These are phyloP conservation scores for Leucocoprinus sp. DNA, from an alignment of 768 basidiomycete genomes.

Conservation along the genomic window DNA sequence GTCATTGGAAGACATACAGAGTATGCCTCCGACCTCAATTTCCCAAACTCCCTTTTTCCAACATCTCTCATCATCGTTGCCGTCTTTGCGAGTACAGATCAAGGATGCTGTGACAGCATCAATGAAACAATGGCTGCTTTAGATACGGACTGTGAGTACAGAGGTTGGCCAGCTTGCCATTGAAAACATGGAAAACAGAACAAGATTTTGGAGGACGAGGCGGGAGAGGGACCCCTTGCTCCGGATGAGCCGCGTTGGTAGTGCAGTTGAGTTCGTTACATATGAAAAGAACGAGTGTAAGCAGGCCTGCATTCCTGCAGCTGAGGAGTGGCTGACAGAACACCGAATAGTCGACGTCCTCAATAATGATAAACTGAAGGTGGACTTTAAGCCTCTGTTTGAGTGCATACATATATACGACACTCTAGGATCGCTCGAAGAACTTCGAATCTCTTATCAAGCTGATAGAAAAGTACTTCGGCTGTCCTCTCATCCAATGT, in stretches of 20 bases:
- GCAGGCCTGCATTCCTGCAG: constrained; percentile 20
- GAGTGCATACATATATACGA: constrained; percentile 97
- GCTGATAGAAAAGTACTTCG: constrained; percentile 81
- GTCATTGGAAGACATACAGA: constrained; percentile 94
- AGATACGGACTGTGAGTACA: constrained; percentile 83
- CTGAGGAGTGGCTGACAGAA: constrained; percentile 10
- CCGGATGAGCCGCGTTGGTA: constrained; percentile 72
- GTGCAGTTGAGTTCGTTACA: constrained; percentile 85
- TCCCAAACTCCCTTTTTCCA: constrained; percentile 92
- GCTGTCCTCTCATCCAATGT: not conserved
- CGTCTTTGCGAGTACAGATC: constrained; percentile 82
- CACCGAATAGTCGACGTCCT: constrained; percentile 69
- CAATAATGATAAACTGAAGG: constrained; percentile 80
- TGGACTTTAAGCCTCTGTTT: constrained; percentile 93
- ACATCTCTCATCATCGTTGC: constrained; percentile 84
- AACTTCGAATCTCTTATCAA: constrained; percentile 87
- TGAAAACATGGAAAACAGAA: constrained; percentile 82
- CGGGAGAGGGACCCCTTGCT: constrained; percentile 81
- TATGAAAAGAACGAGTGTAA: constrained; percentile 93
- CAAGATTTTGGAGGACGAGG: constrained; percentile 73
- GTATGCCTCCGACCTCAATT: constrained; percentile 79
- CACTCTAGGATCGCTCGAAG: constrained; percentile 82
- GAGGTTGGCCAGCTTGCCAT: constrained; percentile 82
- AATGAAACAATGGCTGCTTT: constrained; percentile 94
- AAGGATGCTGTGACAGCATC: constrained; percentile 92